Conservation (phyloP, 192 early-diverging fungal species). For the Geranomyces variabilis region DNA sequence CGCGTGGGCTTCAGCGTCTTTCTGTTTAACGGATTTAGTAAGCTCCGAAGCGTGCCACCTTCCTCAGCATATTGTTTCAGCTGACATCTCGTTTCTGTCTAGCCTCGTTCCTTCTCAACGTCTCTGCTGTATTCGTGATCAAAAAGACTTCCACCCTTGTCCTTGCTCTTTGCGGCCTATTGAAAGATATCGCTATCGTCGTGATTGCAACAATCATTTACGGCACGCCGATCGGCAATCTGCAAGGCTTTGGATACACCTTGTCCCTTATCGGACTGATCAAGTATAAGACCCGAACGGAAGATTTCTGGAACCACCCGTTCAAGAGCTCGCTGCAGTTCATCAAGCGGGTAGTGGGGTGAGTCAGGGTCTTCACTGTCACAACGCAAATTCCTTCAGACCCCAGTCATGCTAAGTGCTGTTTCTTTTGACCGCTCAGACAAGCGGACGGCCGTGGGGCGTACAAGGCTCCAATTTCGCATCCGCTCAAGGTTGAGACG, state of each 20-base stretch:
- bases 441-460: neutral
- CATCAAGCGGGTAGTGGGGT: constrained; percentile 12
- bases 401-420: neutral
- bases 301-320: constrained; percentile 31
- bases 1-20: constrained; percentile 28
- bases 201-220: constrained; percentile 36
- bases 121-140: constrained; percentile 41
- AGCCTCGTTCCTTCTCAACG: constrained; percentile 41
- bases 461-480: neutral
- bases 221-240: constrained; percentile 16
- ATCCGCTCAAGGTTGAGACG: constrained; percentile 5
- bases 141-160: constrained; percentile 45
- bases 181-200: constrained; percentile 47
- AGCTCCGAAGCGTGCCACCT: constrained; percentile 11
- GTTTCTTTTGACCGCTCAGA: neutral
- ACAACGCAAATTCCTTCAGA: neutral
- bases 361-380: neutral
- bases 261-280: constrained; percentile 38
- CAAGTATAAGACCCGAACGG: constrained; percentile 36
- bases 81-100: neutral
- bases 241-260: constrained; percentile 45
- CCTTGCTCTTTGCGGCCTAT: constrained; percentile 40
- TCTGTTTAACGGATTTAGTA: constrained; percentile 38
- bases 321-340: constrained; percentile 16
- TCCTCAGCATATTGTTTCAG: too few relatives aligned